Evolutionary conservation across 192 early-diverging fungal genomes (phyloP), one percentile per base, ranked within the genome.

Genomic region (Gaertneriomyces sp.): DNA sequence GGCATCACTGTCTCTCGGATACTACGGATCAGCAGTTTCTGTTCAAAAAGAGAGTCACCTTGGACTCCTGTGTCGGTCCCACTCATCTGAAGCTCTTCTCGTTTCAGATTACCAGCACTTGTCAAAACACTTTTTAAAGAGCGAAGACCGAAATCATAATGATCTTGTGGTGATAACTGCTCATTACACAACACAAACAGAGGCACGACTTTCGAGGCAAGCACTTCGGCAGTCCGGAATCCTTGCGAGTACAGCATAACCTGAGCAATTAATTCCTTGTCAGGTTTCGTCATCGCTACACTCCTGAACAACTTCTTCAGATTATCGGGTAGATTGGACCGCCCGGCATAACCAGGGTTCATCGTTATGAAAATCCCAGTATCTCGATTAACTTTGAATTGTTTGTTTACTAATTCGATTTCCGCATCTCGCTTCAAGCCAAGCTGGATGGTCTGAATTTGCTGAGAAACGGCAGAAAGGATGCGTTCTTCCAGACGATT

Each of bases 211-310:
- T 98, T 98, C 50, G 89, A 88, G 0, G 98, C 95, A 46, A 99
- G 73, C 33, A 74, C 64, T 83, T 99, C 98, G 0, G 95, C 96
- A 56, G 90, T 89, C 20, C 91, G 87, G 91, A 99, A 99, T 43
- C 98, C 98, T 82, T 98, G 96, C 39, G 98, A 98, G 68, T 93
- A 99, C 54, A 99, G 76, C 94, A 98, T 98, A 42, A 99, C 98
- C 78, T 99, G 96, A 5, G 98, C 95, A 83, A 99, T 99, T 41
- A 98, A 79, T 63, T 94, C 92, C 44, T 94, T 86, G 70, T 99
- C 95, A 6, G 98, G 98, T 61, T 93, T 91, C 7, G 95, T 98
- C 98, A 99, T 99, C 42, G 96, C 96, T 61, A 99, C 90, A 70
- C 90, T 92, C 40, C 98, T 81, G 91, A 99, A 99, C 55, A 99